Evolutionary conservation across 352 stramenopile species (phyloP).

Genomic region (Globisporangium recalcitrans): DNA sequence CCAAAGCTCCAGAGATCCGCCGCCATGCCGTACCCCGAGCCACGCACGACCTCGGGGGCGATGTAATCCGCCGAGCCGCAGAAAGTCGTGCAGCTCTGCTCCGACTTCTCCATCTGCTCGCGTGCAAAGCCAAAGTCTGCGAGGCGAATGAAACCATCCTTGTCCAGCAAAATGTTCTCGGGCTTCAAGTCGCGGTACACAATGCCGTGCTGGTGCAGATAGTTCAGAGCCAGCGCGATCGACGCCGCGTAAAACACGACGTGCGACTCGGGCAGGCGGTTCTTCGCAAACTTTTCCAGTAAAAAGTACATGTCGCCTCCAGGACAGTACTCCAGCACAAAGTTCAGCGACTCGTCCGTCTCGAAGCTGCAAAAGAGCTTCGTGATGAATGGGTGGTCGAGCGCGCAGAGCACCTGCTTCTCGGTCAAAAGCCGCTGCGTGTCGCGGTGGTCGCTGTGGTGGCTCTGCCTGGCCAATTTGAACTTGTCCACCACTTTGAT

Average conservation of each 20-base stretch:
- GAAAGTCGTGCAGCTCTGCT: conserved; percentile 71
- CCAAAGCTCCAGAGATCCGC: conserved; percentile 87
- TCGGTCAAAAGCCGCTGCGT: conserved; percentile 90
- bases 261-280: conserved; percentile 90
- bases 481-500: conserved; percentile 78
- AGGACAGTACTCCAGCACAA: conserved; percentile 98
- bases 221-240: conserved; percentile 93
- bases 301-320: conserved; percentile 96
- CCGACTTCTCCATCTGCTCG: conserved; percentile 44
- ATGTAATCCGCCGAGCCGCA: conserved; percentile 85
- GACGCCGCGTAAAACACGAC: conserved; percentile 97
- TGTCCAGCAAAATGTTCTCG: conserved; percentile 89
- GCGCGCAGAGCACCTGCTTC: conserved; percentile 93
- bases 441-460: conserved; percentile 31
- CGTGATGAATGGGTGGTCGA: conserved; percentile 97
- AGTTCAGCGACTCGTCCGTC: conserved; percentile 91
- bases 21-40: conserved; percentile 63
- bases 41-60: conserved; percentile 72
- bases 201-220: conserved; percentile 71
- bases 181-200: conserved; percentile 90
- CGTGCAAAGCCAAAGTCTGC: conserved; percentile 82
- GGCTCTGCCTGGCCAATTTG: conserved; percentile 35
- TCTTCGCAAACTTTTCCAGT: conserved; percentile 84
- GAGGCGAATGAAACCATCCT: conserved; percentile 85
- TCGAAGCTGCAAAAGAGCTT: conserved; percentile 94